Evolutionary conservation across 176 grass and related monocot species (phyloP), one percentile per base, ranked within the genome.

Genomic region (Stipa capillata): DNA sequence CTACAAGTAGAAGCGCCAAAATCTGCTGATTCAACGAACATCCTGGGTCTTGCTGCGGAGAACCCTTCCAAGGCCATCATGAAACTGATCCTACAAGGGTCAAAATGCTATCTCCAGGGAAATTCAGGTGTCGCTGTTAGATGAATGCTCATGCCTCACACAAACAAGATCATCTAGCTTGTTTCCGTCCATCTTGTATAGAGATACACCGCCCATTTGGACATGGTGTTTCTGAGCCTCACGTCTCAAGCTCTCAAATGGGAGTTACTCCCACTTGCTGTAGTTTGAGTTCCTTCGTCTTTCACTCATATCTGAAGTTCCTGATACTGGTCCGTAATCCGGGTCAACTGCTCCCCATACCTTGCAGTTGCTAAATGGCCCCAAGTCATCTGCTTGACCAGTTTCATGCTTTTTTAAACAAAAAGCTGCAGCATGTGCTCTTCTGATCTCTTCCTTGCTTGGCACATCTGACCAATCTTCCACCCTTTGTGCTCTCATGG

Each of bases 151-250:
- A 55, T 99, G 96, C 32, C 65, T 93, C 61, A 99, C 96, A 24
- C 96, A 99, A 25, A 95, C 96, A 67, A 99, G 88, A 84, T 99
- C 96, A 33, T 99, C 96, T 25, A 93, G 63, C 79, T 89, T 95
- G 89, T 99, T 99, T 49, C 96, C 96, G 8, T 99, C 96, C 92
- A 99, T 93, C 65, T 99, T 99, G 69, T 99, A 99, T 28, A 94
- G 84, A 55, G 96, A 93, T 31, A 88, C 74, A 0, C 81, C 79
- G 8, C 73, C 81, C 86, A 95, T 99, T 64, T 93, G 87, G 55
- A 61, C 47, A 84, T 95, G 84, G 77, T 99, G 88, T 39, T 93
- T 92, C 76, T 74, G 92, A 65, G 96, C 96, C 69, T 99, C 90
- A n/a, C 51, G 87, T 77, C 88, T 86, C 24, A 99, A 71, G 44